Conservation (phyloP, 148 eudicot species). For the Silene latifolia region DNA sequence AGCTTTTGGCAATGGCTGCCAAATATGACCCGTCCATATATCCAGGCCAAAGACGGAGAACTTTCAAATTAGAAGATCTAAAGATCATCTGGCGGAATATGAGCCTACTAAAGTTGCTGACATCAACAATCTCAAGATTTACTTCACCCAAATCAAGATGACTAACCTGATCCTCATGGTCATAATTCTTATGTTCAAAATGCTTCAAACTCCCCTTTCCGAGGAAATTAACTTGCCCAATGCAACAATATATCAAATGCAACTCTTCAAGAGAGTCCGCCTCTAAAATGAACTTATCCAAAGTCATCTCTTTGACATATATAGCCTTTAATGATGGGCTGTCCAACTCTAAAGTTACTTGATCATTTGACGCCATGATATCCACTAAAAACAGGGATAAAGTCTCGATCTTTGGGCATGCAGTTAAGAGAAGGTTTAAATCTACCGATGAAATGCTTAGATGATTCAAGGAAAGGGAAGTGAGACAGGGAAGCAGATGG, state of each 20-base stretch:
- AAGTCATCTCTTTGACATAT: conserved; percentile 70
- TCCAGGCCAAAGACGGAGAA: conserved; percentile 82
- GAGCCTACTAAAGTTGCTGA: conserved; percentile 83
- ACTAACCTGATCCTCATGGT: conserved; percentile 53
- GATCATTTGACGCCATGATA: conserved; percentile 76
- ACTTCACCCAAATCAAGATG: conserved; percentile 21
- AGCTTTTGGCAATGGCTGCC: conserved; percentile 65
- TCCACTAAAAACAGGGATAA: conserved; percentile 57
- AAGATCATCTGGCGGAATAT: conserved; percentile 79
- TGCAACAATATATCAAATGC: conserved; percentile 82
- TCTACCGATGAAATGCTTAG: conserved; percentile 79
- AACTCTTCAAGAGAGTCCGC: conserved; percentile 75
- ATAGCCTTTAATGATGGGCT: conserved; percentile 65
- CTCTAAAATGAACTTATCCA: conserved; percentile 81
- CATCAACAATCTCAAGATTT: conserved; percentile 76
- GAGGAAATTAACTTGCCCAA: conserved; percentile 71
- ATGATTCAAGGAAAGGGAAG: conserved; percentile 67
- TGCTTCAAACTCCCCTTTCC: conserved; percentile 65
- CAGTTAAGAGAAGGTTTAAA: conserved; percentile 69
- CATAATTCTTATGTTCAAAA: conserved; percentile 78
- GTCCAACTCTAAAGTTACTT: conserved; percentile 59
- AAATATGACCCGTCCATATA: conserved; percentile 78
- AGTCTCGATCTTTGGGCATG: conserved; percentile 66
- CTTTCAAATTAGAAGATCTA: conserved; percentile 62
- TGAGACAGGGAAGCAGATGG: conserved; percentile 69